Conservation (phyloP, 164 flowering plant genomes). For the Protea cynaroides region DNA sequence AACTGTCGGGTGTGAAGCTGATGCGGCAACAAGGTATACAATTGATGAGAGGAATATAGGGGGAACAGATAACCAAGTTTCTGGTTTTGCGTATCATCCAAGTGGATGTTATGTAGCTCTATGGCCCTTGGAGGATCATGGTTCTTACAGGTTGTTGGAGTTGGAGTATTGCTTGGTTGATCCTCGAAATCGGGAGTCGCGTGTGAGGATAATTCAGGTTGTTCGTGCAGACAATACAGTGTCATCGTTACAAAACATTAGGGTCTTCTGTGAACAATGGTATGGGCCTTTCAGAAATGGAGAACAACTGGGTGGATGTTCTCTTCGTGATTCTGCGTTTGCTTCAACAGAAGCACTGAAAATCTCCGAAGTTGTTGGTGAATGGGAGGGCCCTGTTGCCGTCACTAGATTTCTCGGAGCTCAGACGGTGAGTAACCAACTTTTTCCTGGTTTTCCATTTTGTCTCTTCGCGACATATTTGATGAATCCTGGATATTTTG, state of each 20-base stretch:
- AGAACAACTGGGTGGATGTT: slow-evolving; percentile 88
- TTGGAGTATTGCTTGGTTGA: slow-evolving; percentile 85
- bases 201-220: slow-evolving; percentile 73
- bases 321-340: slow-evolving; percentile 79
- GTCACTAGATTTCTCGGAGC: slow-evolving; percentile 39
- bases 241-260: slow-evolving; percentile 31
- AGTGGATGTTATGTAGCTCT: slow-evolving; percentile 73
- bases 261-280: slow-evolving; percentile 86
- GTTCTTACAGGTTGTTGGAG: slow-evolving; percentile 32
- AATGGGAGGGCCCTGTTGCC: slow-evolving; percentile 48
- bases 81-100: slow-evolving; percentile 60
- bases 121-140: slow-evolving; percentile 42
- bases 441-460: slow-evolving; percentile 1
- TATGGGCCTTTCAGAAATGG: slow-evolving; percentile 95
- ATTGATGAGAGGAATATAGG: slow-evolving; percentile 55
- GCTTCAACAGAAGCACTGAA: slow-evolving; percentile 59
- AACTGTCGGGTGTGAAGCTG: slow-evolving; percentile 99
- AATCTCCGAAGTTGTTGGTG: slow-evolving; percentile 50
- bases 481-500: too few species aligned
- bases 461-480: too few species aligned
- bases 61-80: slow-evolving; percentile 27
- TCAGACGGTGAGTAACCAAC: slow-evolving; percentile 35
- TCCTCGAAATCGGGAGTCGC: slow-evolving; percentile 60
- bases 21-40: slow-evolving; percentile 75
- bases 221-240: slow-evolving; percentile 29